Conservation (phyloP, 2,329 filamentous ascomycete genomes). For the Fusarium foetens region DNA sequence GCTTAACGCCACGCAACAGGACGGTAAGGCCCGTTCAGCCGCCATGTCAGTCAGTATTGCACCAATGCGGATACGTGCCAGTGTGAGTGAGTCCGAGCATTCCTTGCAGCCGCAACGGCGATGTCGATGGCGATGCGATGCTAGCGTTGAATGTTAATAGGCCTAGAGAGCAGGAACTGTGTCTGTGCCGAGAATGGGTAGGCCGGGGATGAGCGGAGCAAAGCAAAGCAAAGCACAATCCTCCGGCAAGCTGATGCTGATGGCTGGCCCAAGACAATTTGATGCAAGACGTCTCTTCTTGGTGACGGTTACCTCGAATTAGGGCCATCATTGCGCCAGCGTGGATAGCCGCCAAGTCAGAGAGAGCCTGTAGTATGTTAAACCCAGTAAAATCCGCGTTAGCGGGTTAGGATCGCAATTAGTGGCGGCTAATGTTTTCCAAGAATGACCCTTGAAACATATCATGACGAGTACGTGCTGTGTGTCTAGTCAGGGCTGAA, state of each 20-base stretch:
- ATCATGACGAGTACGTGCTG: neutral
- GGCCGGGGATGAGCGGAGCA: neutral
- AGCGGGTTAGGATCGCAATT: conserved; percentile 6
- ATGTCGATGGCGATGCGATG: neutral
- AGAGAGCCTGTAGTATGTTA: neutral
- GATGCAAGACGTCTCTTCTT: conserved; percentile 1
- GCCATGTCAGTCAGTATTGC: neutral
- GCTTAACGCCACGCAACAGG: conserved; percentile 19
- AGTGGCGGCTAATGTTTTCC: conserved; percentile 18
- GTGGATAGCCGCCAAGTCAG: neutral
- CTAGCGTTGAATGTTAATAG: conserved; percentile 5
- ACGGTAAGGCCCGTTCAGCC: conserved; percentile 23
- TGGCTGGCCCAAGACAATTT: conserved; percentile 11
- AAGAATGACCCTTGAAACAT: neutral
- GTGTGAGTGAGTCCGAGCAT: neutral
- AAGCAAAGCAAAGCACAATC: neutral
- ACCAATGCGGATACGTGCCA: neutral
- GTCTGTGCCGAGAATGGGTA: conserved; percentile 9
- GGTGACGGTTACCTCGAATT: neutral
- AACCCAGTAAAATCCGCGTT: conserved; percentile 3
- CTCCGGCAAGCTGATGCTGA: neutral
- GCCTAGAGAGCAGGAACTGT: conserved; percentile 11
- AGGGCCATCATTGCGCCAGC: neutral
- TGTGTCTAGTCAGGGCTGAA: neutral
- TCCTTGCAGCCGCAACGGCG: conserved; percentile 15